These are phyloP conservation scores for Miscanthus lutarioriparius DNA, from an alignment of 176 grass and related monocot genomes.

Conservation along the genomic window DNA sequence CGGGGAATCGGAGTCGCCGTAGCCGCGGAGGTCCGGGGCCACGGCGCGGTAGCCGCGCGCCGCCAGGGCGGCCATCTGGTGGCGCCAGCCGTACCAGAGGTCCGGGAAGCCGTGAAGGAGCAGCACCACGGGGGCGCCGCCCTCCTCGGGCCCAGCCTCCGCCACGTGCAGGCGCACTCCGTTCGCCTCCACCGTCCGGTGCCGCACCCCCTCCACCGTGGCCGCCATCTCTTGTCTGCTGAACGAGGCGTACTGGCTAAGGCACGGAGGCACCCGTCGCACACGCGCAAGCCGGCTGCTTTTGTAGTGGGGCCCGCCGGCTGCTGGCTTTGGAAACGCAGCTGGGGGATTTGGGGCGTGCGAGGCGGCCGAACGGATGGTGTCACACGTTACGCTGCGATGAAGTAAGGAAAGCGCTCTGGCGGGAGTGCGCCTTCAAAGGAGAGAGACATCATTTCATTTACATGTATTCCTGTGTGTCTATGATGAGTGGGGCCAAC, in stretches of 20 bases:
- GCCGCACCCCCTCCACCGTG: conserved; percentile 49
- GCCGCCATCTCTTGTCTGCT: neutral
- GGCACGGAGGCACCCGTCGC: neutral
- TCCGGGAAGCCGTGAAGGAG: conserved; percentile 86
- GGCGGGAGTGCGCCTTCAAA: too few species aligned
- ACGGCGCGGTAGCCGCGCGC: conserved; percentile 61
- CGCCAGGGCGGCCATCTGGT: conserved; percentile 68
- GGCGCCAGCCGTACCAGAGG: conserved; percentile 89
- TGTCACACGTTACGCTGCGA: too few species aligned
- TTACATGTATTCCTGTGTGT: too few species aligned
- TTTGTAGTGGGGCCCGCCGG: neutral
- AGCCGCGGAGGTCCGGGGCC: conserved; percentile 75
- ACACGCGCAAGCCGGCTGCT: neutral
- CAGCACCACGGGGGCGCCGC: conserved; percentile 41
- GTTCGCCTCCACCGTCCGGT: conserved; percentile 57
- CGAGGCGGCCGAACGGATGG: neutral
- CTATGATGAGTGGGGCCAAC: too few species aligned
- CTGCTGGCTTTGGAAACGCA: neutral
- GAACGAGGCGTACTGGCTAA: neutral
- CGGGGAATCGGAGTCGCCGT: conserved; percentile 62
- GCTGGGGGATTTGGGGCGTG: neutral
- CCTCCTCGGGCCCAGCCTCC: conserved; percentile 55
- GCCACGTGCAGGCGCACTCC: conserved; percentile 69
- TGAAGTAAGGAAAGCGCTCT: too few species aligned
- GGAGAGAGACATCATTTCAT: too few species aligned